Percentiles rank a stretch among this genome's conserved stretches.
phyloP scores from a whole-genome alignment of 1,284 basidiomycete species.

The Fereydounia khargensis region DNA sequence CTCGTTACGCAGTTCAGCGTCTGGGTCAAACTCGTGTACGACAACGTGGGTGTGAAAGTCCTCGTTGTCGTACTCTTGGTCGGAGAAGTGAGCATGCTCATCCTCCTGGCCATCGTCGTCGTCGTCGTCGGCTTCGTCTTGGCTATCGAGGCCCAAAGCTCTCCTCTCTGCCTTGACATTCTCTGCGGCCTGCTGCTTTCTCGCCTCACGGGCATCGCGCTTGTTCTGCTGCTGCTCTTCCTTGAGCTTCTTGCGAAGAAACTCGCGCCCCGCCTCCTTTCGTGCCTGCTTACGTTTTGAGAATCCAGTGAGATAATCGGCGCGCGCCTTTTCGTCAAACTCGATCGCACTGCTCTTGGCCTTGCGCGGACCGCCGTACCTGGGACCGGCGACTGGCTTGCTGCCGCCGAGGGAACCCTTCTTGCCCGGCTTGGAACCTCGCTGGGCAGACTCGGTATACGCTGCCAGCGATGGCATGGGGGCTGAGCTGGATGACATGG shows the following conservation, averaged over 20 bases:
- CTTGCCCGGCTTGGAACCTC: too few species aligned
- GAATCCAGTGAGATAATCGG: conserved; percentile 55
- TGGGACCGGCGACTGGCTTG: too few species aligned
- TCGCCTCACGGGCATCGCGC: conserved; percentile 28
- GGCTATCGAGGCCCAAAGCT: conserved; percentile 36
- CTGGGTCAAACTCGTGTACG: conserved; percentile 32
- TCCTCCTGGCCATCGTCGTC: conserved; percentile 4
- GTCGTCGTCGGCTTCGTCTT: conserved; percentile 37
- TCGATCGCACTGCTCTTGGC: conserved; percentile 33
- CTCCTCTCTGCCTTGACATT: conserved; percentile 43
- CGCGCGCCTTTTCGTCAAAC: conserved; percentile 50
- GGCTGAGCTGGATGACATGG: too few species aligned
- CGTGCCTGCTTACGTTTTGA: conserved; percentile 51
- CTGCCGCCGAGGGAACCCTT: too few species aligned
- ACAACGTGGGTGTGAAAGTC: conserved; percentile 35
- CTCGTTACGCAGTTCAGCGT: conserved; percentile 12
- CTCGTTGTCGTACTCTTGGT: conserved; percentile 32
- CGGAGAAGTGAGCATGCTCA: conserved; percentile 6
- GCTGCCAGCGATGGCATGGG: too few species aligned
- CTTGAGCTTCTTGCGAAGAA: conserved; percentile 34
- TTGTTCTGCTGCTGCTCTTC: conserved; percentile 31
- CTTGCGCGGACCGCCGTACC: conserved; percentile 4
- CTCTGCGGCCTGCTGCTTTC: conserved; percentile 43
- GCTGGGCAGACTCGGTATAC: too few species aligned
- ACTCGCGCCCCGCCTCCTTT: conserved; percentile 45